Evolutionary conservation across 345 rosid species (phyloP).

Genomic region (Microcos paniculata): DNA sequence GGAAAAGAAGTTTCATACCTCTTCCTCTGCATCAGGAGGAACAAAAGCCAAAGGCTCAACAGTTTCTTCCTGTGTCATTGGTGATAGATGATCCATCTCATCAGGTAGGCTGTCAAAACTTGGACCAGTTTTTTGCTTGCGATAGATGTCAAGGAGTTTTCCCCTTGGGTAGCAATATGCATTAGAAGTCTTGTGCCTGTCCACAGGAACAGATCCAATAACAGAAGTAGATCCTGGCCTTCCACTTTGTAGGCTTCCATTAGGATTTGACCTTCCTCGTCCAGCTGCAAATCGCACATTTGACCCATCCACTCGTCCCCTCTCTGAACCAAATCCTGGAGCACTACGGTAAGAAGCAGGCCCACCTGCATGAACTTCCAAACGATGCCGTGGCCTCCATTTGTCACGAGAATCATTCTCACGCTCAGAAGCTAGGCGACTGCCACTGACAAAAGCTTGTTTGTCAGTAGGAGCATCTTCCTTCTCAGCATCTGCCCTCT

Average conservation of each 20-base stretch:
- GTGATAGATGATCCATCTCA: slow-evolving; percentile 54
- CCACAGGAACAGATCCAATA: slow-evolving; percentile 21
- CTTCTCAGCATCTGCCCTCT: slow-evolving; percentile 58
- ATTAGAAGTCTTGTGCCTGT: slow-evolving; percentile 26
- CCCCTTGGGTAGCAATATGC: slow-evolving; percentile 71
- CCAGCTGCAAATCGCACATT: slow-evolving; percentile 67
- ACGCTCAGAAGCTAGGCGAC: slow-evolving; percentile 57
- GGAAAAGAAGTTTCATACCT: slow-evolving; percentile 38
- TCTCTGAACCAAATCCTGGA: slow-evolving; percentile 79
- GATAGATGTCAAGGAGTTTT: slow-evolving; percentile 75
- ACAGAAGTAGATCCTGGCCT: slow-evolving; percentile 31
- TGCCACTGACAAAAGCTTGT: slow-evolving; percentile 39
- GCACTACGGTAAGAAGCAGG: slow-evolving; percentile 67
- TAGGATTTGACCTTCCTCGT: slow-evolving; percentile 58
- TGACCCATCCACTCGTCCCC: slow-evolving; percentile 63
- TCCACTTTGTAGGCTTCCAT: slow-evolving; percentile 33
- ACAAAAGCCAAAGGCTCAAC: slow-evolving; percentile 73
- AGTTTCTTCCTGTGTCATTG: slow-evolving; percentile 38
- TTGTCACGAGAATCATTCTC: slow-evolving; percentile 85
- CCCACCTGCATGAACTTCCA: slow-evolving; percentile 63
- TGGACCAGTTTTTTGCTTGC: slow-evolving; percentile 39
- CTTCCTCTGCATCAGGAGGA: slow-evolving; percentile 69
- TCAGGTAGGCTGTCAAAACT: slow-evolving; percentile 40
- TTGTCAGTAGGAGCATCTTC: slow-evolving; percentile 62
- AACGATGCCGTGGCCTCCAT: slow-evolving; percentile 96